These are phyloP conservation scores for Pseudocercospora macadamiae DNA, from an alignment of 2,329 filamentous ascomycete species.

Conservation along the genomic window DNA sequence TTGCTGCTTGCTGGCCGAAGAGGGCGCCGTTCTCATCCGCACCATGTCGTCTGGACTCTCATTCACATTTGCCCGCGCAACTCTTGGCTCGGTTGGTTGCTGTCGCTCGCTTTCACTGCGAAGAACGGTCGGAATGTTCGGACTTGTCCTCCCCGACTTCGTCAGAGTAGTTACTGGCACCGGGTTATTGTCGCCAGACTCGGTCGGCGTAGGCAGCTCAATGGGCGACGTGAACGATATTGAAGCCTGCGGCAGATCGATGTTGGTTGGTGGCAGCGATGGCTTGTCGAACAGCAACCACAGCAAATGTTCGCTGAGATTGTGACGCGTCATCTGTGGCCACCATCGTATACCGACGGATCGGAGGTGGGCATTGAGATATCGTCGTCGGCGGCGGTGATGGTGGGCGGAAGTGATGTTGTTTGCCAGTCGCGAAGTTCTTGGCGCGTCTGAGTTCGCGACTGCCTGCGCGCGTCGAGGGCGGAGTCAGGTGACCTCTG, in stretches of 20 bases:
- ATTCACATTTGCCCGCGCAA: conserved; percentile 1
- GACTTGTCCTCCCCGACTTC: neutral
- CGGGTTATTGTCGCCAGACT: conserved; percentile 7
- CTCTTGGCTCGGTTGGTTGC: neutral
- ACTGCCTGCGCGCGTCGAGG: too few relatives aligned
- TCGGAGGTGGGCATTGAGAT: conserved; percentile 2
- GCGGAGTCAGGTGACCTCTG: neutral
- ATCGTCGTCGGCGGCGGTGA: neutral
- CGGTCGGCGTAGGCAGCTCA: conserved; percentile 11
- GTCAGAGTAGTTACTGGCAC: neutral
- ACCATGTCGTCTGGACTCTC: conserved; percentile 43
- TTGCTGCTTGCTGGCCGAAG: conserved; percentile 43
- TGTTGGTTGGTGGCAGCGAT: conserved; percentile 41
- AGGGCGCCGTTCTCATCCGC: conserved; percentile 47
- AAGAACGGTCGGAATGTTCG: neutral
- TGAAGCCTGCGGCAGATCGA: conserved; percentile 26
- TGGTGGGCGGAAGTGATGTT: conserved; percentile 7
- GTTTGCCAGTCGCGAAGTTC: neutral
- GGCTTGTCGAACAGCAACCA: conserved; percentile 53
- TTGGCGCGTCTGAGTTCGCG: too few relatives aligned
- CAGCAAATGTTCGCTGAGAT: conserved; percentile 51
- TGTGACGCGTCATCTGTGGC: conserved; percentile 52
- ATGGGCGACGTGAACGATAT: conserved; percentile 19
- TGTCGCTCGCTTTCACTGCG: neutral
- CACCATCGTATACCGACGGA: conserved; percentile 24